phyloP scores from a whole-genome alignment of 805 yeast genomes.

The Blastobotrys attinorum region DNA sequence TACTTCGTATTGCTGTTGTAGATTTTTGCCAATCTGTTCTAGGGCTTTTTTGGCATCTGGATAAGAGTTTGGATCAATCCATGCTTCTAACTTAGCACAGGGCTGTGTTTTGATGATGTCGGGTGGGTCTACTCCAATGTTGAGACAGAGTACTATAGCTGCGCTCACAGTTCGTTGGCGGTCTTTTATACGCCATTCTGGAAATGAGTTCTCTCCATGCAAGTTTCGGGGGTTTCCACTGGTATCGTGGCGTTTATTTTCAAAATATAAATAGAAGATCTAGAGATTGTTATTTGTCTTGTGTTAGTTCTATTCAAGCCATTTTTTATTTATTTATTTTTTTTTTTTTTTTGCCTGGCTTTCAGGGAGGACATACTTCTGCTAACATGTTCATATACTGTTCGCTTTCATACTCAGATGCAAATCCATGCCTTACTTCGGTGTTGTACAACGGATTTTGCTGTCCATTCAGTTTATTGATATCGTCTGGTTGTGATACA shows the following conservation, averaged over 20 bases:
- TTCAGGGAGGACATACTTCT: slow-evolving; percentile 23
- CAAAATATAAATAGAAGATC: slow-evolving; percentile 76
- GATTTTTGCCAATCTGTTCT: slow-evolving; percentile 79
- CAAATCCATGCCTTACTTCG: slow-evolving; percentile 53
- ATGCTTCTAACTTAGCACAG: slow-evolving; percentile 84
- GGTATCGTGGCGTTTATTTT: slow-evolving; percentile 85
- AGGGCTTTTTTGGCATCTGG: slow-evolving; percentile 85
- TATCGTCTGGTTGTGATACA: not conserved
- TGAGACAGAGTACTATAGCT: slow-evolving; percentile 82
- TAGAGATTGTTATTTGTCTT: slow-evolving; percentile 18
- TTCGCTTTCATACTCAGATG: slow-evolving; percentile 46
- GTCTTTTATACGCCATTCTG: slow-evolving; percentile 91
- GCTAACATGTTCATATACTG: slow-evolving; percentile 41
- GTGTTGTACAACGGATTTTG: slow-evolving; percentile 24
- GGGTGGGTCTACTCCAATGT: slow-evolving; percentile 95
- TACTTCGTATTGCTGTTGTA: slow-evolving; percentile 85
- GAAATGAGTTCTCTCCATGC: slow-evolving; percentile 44
- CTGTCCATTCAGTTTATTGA: not conserved
- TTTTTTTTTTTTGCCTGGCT: not conserved
- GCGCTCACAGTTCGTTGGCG: slow-evolving; percentile 91
- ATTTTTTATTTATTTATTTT: too few relatives aligned
- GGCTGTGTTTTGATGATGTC: slow-evolving; percentile 90
- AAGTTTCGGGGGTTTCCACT: slow-evolving; percentile 61
- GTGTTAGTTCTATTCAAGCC: not conserved
- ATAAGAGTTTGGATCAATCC: slow-evolving; percentile 81